Evolutionary conservation across 73 alveolate species (phyloP).

Genomic region (Paramecium primaurelia): DNA sequence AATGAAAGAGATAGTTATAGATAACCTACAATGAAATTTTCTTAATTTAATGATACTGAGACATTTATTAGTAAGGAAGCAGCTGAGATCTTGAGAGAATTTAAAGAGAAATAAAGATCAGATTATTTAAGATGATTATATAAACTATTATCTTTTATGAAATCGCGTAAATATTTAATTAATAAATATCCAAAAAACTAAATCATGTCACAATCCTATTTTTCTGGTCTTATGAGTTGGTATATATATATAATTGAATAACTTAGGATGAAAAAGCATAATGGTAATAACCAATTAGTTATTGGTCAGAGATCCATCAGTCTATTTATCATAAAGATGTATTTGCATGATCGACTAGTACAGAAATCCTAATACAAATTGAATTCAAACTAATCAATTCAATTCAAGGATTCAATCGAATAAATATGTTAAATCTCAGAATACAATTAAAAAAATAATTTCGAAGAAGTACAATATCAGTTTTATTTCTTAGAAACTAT

Average conservation of each 20-base stretch:
- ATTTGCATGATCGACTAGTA: background rate
- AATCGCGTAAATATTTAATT: background rate
- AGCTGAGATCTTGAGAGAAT: conserved; percentile 34
- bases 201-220: background rate
- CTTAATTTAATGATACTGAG: background rate
- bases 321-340: background rate
- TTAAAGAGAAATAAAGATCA: background rate
- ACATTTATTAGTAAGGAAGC: conserved; percentile 31
- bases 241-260: background rate
- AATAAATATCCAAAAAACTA: background rate
- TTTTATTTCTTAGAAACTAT: background rate
- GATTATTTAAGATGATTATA: background rate
- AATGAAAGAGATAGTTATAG: background rate
- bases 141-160: background rate
- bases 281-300: background rate
- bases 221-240: background rate
- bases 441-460: background rate
- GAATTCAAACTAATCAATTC: background rate
- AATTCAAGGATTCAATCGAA: background rate
- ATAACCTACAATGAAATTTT: background rate
- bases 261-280: background rate
- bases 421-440: background rate
- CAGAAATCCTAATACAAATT: background rate
- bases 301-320: background rate
- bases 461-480: background rate